A percentile compares a stretch with the other conserved stretches of the same genome.
These are phyloP conservation scores for Meyerozyma elateridarum DNA, from an alignment of 1,139 yeast genomes.

Conservation along the genomic window DNA sequence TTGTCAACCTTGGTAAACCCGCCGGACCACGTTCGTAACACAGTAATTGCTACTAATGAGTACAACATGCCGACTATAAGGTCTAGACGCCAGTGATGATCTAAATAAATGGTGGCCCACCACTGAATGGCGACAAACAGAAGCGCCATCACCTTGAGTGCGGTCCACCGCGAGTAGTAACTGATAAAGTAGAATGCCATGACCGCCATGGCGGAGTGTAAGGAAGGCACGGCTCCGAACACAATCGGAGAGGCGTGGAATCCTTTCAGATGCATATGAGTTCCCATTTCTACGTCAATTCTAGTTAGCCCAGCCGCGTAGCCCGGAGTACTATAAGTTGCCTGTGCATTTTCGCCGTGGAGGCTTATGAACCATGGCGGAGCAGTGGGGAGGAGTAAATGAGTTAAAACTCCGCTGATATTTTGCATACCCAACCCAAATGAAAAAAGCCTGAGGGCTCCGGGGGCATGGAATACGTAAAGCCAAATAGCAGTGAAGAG, in stretches of 20 bases:
- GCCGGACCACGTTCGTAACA: conserved; percentile 22
- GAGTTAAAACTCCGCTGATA: conserved; percentile 55
- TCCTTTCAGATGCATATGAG: conserved; percentile 57
- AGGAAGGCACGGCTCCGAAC: conserved; percentile 66
- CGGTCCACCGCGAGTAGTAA: conserved; percentile 36
- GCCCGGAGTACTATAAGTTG: conserved; percentile 58
- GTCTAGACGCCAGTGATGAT: conserved; percentile 68
- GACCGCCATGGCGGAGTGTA: conserved; percentile 62
- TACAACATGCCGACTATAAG: conserved; percentile 50
- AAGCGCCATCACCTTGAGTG: conserved; percentile 30
- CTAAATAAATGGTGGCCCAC: conserved; percentile 74
- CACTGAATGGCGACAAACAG: conserved; percentile 51
- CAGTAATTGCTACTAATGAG: conserved; percentile 39
- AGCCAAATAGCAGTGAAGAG: conserved; percentile 59
- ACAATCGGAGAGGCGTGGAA: conserved; percentile 66
- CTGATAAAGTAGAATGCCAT: conserved; percentile 46
- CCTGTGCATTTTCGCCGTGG: conserved; percentile 49
- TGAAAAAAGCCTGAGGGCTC: conserved; percentile 49
- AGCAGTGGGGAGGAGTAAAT: conserved; percentile 58
- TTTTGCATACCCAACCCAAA: conserved; percentile 56
- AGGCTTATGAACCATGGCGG: conserved; percentile 59
- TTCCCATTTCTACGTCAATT: conserved; percentile 59
- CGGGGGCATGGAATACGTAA: conserved; percentile 65
- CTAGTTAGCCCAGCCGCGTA: conserved; percentile 67
- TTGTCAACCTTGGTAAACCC: conserved; percentile 22